Evolutionary conservation across 257 asterid species (phyloP), one percentile per base, ranked within the genome.

Genomic region (Solanum sejunctum): DNA sequence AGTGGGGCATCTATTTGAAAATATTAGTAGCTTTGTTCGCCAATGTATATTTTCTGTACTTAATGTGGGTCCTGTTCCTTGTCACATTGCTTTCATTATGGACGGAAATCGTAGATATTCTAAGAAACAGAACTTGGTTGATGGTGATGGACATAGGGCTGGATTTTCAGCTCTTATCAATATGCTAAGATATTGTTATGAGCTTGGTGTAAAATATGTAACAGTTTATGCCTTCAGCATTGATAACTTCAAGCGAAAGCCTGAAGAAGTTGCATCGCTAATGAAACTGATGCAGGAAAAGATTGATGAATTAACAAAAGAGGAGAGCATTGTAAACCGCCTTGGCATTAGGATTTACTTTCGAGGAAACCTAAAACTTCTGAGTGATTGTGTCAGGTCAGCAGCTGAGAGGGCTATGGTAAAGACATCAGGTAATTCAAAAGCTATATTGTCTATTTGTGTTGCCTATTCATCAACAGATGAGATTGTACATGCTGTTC

Each of bases 391-490:
- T 1, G 90, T 93, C 16, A 90, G 88, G 88, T 55, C 79, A 63
- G 91, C 98, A 0, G 98, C 98, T 13, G 93, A 93, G 84, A 88
- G 87, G 88, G 98, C 92, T 16, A 95, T 93, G 98, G 80, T 45
- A 3, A 94, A 94, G 32, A 93, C 98, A 10, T 85, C 93, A 2
- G 73, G 84, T n/a, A 93, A 95, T 79, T 89, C 96, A 3, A 90
- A 87, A 56, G 89, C 90, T 13, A 92, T 89, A 6, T 91, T 95
- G 28, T 91, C 91, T 0, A 90, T 95, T 84, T 95, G 98, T 87
- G 84, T 93, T n/a, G 98, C 98, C 51, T 95, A 95, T 83, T 90
- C 98, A n/a, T 93, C 98, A 16, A 90, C 93, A 6, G 97, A 95
- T 60, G 98, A 93, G 89, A 93, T 92, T 36, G 85, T 85, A 47